A percentile compares a stretch with the other conserved stretches of the same genome.
phyloP scores from a whole-genome alignment of 2,329 filamentous ascomycete species.

The Apiospora koreana region DNA sequence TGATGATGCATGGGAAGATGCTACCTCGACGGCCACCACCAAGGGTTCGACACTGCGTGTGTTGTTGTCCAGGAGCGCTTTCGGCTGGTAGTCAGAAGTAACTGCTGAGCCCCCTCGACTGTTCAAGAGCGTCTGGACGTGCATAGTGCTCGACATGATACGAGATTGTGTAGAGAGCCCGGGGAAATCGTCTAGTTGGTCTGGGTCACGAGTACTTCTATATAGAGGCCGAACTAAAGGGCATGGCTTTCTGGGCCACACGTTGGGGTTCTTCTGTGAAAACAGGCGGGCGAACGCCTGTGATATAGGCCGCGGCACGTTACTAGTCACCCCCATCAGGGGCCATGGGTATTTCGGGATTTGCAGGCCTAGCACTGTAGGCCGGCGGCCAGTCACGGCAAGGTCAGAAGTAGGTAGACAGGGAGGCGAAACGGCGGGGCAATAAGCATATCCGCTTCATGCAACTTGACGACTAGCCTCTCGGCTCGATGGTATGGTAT shows the following conservation, averaged over 20 bases:
- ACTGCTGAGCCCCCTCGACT: background rate
- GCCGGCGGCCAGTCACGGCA: background rate
- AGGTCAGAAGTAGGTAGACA: background rate
- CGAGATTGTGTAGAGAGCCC: background rate
- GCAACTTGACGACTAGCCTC: background rate
- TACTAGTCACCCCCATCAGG: background rate
- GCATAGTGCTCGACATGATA: background rate
- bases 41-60: background rate
- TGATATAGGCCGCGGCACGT: background rate
- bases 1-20: background rate
- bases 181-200: background rate
- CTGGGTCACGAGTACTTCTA: background rate
- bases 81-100: background rate
- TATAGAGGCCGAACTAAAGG: background rate
- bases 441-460: constrained; percentile 1
- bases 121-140: background rate
- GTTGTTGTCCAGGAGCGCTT: background rate
- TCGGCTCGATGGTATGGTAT: background rate
- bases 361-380: background rate
- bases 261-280: background rate
- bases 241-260: background rate
- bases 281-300: background rate
- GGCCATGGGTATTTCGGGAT: background rate
- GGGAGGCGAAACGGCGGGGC: background rate
- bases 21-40: background rate